A percentile compares a stretch with the other conserved stretches of the same genome.
Conservation (phyloP, 257 asterid genomes). For the Fraxinus pennsylvanica region DNA sequence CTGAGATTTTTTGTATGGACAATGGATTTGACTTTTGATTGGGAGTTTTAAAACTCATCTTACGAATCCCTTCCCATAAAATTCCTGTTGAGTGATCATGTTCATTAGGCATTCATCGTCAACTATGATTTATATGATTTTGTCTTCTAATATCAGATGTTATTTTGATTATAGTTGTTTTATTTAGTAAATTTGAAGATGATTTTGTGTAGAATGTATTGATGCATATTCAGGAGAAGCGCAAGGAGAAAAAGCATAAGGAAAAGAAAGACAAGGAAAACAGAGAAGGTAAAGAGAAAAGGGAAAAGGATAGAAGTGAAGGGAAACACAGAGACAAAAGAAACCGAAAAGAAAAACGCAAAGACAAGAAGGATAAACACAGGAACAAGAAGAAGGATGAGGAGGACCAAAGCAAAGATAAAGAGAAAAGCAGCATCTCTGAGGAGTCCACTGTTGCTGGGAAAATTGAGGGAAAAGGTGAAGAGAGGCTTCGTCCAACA, state of each 20-base stretch:
- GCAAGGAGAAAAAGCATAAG: slow-evolving; percentile 63
- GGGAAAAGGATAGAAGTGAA: slow-evolving; percentile 59
- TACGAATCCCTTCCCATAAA: not conserved
- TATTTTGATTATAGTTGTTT: not conserved
- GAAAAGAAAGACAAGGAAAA: slow-evolving; percentile 66
- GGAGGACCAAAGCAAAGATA: slow-evolving; percentile 47
- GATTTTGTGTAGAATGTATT: slow-evolving; percentile 19
- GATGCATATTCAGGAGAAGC: slow-evolving; percentile 53
- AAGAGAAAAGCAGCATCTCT: slow-evolving; percentile 57
- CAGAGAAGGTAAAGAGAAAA: slow-evolving; percentile 59
- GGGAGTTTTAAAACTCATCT: not conserved
- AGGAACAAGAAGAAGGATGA: slow-evolving; percentile 39
- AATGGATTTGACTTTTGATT: not conserved
- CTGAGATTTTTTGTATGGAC: not conserved
- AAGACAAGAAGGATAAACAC: slow-evolving; percentile 51
- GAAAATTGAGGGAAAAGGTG: slow-evolving; percentile 37
- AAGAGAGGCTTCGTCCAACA: slow-evolving; percentile 36
- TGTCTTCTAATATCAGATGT: not conserved
- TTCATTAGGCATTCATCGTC: not conserved
- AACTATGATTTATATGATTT: not conserved
- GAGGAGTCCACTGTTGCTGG: slow-evolving; percentile 53
- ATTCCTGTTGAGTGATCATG: not conserved
- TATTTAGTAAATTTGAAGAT: slow-evolving; percentile 2
- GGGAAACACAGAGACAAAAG: slow-evolving; percentile 63
- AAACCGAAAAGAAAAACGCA: slow-evolving; percentile 60